phyloP scores from a whole-genome alignment of 164 flowering plant genomes.

The Euptelea pleiosperma region DNA sequence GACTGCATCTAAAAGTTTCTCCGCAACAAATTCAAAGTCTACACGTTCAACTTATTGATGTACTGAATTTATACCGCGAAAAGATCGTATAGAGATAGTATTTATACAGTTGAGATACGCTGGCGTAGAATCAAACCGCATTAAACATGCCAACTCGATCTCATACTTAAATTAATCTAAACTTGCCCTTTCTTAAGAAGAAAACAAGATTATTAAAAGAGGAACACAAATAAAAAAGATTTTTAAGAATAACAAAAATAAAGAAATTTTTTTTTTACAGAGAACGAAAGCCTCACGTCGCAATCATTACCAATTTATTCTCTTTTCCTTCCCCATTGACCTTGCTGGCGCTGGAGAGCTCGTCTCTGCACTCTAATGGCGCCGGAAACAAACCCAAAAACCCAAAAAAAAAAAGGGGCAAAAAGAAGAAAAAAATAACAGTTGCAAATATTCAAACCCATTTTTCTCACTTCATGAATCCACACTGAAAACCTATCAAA shows the following conservation, averaged over 20 bases:
- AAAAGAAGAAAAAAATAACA: background rate
- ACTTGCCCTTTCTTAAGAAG: background rate
- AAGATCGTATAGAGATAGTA: too few relatives aligned
- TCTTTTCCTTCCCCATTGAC: slow-evolving; percentile 23
- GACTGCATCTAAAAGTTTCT: too few relatives aligned
- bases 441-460: background rate
- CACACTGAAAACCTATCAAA: background rate
- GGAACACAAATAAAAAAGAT: background rate
- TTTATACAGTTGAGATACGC: too few relatives aligned
- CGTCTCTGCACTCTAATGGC: slow-evolving; percentile 16
- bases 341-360: background rate
- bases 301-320: slow-evolving; percentile 28
- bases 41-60: too few relatives aligned
- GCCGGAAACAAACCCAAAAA: background rate
- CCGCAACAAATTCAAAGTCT: too few relatives aligned
- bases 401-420: background rate
- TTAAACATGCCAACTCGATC: too few relatives aligned
- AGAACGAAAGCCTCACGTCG: slow-evolving; percentile 20
- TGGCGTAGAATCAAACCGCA: too few relatives aligned
- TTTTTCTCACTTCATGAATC: slow-evolving; percentile 3
- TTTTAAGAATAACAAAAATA: background rate
- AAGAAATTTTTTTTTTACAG: slow-evolving; percentile 4
- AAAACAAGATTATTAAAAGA: background rate
- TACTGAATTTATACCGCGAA: too few relatives aligned
- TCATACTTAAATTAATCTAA: too few relatives aligned